Evolutionary conservation across 495 filamentous ascomycete species (phyloP).

Genomic region (Ascobolus immersus): DNA sequence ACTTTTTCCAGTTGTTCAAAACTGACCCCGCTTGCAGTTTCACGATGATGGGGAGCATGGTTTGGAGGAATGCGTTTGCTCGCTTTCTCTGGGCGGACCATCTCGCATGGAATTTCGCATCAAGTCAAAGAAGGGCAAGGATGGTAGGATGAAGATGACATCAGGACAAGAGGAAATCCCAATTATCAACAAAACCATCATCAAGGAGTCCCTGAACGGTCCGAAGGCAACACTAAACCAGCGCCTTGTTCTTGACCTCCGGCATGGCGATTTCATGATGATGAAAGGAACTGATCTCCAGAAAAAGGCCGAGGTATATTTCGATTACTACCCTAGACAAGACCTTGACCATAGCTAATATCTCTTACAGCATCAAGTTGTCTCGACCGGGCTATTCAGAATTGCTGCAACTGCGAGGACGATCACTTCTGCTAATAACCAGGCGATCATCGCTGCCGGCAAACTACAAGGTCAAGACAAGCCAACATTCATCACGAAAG

Average conservation of each 20-base stretch:
- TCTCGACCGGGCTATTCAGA: constrained; percentile 10
- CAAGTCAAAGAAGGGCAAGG: constrained; percentile 26
- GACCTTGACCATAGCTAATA: constrained; percentile 1
- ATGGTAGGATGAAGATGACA: constrained; percentile 4
- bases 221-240: constrained; percentile 9
- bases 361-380: constrained; percentile 10
- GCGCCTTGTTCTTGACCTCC: constrained; percentile 21
- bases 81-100: constrained; percentile 43
- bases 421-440: constrained; percentile 6
- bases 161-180: too few species aligned
- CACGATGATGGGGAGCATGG: constrained; percentile 67
- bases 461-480: too few species aligned
- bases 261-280: constrained; percentile 58
- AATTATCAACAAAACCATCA: constrained; percentile 17
- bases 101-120: constrained; percentile 45
- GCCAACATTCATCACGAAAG: too few species aligned
- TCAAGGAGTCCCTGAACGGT: neutral
- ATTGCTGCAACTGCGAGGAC: constrained; percentile 14
- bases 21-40: constrained; percentile 26
- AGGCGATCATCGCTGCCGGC: too few species aligned
- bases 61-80: constrained; percentile 50
- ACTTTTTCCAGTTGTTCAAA: neutral
- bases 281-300: constrained; percentile 59
- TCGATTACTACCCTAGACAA: neutral
- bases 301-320: constrained; percentile 39